Evolutionary conservation across 768 basidiomycete species (phyloP), one percentile per base, ranked within the genome.

Genomic region (Lactarius sanguifluus): DNA sequence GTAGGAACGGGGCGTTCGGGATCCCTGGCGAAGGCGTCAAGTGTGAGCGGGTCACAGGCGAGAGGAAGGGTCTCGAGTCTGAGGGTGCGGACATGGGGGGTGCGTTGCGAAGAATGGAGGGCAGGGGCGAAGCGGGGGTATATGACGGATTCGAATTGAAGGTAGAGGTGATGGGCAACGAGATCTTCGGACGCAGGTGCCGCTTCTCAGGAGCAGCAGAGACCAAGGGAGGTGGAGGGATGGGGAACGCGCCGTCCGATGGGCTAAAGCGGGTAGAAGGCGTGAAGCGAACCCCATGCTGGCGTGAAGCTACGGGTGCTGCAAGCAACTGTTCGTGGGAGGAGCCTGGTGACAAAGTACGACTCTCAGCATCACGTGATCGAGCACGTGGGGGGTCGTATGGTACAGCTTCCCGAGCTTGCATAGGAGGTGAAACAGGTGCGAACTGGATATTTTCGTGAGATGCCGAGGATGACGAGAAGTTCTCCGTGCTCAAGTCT

Each of bases 211-310:
- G n/a, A 18, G 50, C 20, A 32, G 62, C 45, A 23, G 34, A 12
- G 38, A 55, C 34, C 5, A 43, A 20, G 28, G 60, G 43, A 32
- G 61, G 41, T 9, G 47, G 45, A 36, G 54, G 52, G 20, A 57
- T 41, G 43, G 61, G 32, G 16, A 63, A 55, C 15, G 18, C 55
- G 41, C 9, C 23, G 15, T 62, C 60, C 25, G 67, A 55, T 2
- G 63, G 56, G 28, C 55, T 57, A 28, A 69, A 61, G 2, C 55
- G 68, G 6, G 58, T 61, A n/a, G 68, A 69, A 36, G 68, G 64
- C 8, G 66, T 57, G 59, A 69, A 70, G 45, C 70, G 68, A 32
- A 69, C 61, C 10, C 54, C 59, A 5, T 64, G 34, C 5, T 23
- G 34, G 28, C 52, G 62, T n/a, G 20, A 25, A 40, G 45, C 47